Percentiles rank a stretch among this genome's conserved stretches.
Conservation (phyloP, 148 eudicot species). For the Polygonum maritimum region DNA sequence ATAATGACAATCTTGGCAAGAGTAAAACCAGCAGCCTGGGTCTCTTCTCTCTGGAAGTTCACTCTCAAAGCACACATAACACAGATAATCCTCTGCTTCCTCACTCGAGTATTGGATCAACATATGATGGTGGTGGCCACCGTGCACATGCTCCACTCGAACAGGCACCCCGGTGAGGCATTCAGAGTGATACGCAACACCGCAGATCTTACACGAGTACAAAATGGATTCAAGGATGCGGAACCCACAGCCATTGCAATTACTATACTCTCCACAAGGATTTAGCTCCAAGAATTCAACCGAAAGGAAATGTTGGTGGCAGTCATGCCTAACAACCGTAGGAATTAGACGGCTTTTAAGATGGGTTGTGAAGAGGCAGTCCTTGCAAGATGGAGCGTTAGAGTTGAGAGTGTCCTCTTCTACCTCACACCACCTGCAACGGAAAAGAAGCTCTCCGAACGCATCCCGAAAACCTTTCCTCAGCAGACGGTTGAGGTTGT, state of each 20-base stretch:
- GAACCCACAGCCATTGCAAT: neutral
- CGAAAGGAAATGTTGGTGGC: neutral
- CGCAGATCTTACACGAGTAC: neutral
- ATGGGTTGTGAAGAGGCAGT: neutral
- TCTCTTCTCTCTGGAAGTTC: neutral
- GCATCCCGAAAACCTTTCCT: too few relatives aligned
- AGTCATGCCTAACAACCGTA: neutral
- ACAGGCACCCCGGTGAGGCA: neutral
- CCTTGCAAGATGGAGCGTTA: neutral
- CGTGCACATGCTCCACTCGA: neutral
- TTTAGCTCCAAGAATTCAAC: neutral
- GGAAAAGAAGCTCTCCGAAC: neutral
- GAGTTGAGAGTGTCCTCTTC: neutral
- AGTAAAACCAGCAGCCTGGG: neutral
- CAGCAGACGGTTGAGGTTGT: neutral
- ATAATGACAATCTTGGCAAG: neutral
- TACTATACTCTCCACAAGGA: neutral
- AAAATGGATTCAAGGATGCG: neutral
- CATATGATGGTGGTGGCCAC: neutral
- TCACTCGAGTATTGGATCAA: neutral
- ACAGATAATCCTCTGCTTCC: neutral
- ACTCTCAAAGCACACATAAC: neutral
- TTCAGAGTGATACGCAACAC: neutral
- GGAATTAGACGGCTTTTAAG: neutral
- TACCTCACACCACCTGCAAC: neutral